These are phyloP conservation scores for Solanum acaule DNA, from an alignment of 257 asterid species.

Conservation along the genomic window DNA sequence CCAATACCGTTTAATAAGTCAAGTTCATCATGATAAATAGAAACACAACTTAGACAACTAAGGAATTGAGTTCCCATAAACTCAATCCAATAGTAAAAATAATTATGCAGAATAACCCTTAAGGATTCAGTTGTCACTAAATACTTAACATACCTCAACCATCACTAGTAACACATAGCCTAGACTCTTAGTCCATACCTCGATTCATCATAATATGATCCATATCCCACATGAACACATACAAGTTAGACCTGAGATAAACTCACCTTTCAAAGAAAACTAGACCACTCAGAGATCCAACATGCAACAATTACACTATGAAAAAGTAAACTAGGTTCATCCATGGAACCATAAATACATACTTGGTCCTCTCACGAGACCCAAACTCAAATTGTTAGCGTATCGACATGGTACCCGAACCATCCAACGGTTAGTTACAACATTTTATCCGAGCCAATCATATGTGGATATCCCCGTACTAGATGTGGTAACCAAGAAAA, in stretches of 20 bases:
- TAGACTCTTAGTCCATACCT: not conserved
- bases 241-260: not conserved
- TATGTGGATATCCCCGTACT: not conserved
- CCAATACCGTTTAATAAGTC: not conserved
- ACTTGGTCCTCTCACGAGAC: not conserved
- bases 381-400: not conserved
- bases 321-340: too few relatives aligned
- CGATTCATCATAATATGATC: not conserved
- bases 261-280: not conserved
- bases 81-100: too few relatives aligned
- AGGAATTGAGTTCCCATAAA: not conserved
- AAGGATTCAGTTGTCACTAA: not conserved
- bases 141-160: not conserved
- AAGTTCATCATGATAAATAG: not conserved
- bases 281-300: not conserved
- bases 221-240: not conserved
- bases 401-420: not conserved
- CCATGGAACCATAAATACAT: not conserved
- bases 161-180: not conserved
- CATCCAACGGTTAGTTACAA: not conserved
- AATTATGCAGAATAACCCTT: not conserved
- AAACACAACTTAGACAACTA: not conserved
- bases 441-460: fast-evolving
- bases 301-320: not conserved
- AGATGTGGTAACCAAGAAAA: not conserved